Conservation (phyloP, 2,329 filamentous ascomycete species). For the Talaromyces pinophilus region DNA sequence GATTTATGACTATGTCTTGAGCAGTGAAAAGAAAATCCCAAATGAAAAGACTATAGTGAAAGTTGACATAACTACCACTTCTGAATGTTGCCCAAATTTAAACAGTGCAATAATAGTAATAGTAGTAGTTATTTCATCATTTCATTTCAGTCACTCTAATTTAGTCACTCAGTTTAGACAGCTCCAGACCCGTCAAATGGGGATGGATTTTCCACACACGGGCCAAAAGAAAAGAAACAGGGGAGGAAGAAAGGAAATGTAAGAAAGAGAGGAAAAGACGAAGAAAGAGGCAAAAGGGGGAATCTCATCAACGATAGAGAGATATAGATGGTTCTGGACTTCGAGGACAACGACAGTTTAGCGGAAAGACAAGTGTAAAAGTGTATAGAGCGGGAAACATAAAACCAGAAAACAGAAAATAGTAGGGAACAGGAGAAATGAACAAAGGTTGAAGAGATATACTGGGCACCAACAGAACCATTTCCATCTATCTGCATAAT, state of each 20-base stretch:
- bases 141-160: constrained; percentile 16
- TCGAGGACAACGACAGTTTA: constrained; percentile 25
- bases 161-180: constrained; percentile 18
- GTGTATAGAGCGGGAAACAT: constrained; percentile 1
- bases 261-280: constrained; percentile 19
- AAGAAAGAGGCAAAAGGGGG: constrained; percentile 19
- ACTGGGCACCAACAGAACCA: constrained; percentile 8
- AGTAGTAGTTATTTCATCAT: constrained; percentile 13
- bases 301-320: constrained; percentile 14
- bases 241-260: constrained; percentile 32
- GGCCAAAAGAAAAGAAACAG: constrained; percentile 25
- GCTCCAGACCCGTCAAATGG: constrained; percentile 15
- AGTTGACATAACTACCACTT: not conserved
- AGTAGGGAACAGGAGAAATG: constrained; percentile 31
- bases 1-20: not conserved
- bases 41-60: not conserved
- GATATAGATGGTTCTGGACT: constrained; percentile 24
- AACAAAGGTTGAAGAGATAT: constrained; percentile 14
- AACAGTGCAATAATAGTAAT: not conserved
- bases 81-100: not conserved
- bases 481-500: constrained; percentile 1
- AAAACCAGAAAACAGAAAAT: constrained; percentile 29
- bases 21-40: not conserved
- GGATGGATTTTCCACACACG: constrained; percentile 4
- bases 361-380: constrained; percentile 33